Evolutionary conservation across 176 grass and related monocot genomes (phyloP).

Genomic region (Carex myosuroides): DNA sequence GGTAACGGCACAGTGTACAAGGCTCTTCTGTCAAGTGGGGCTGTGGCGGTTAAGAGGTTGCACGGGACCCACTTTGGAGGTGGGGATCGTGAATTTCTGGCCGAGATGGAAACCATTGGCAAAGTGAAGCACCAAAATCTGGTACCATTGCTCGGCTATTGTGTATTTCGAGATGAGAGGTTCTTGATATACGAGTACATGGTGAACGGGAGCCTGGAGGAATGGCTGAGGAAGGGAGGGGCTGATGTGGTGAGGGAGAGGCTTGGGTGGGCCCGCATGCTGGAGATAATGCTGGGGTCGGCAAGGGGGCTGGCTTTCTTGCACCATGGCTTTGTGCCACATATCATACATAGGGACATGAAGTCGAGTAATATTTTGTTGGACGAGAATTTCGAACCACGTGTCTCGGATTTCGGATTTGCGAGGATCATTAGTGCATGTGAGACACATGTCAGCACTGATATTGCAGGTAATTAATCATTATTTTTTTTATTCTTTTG

Average conservation of each 20-base stretch:
- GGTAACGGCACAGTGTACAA: slow-evolving; percentile 92
- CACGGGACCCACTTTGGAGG: slow-evolving; percentile 78
- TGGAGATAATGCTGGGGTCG: slow-evolving; percentile 84
- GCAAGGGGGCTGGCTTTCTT: slow-evolving; percentile 80
- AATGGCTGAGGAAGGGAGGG: slow-evolving; percentile 60
- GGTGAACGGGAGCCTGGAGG: slow-evolving; percentile 91
- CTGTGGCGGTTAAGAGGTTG: slow-evolving; percentile 82
- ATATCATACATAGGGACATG: slow-evolving; percentile 98
- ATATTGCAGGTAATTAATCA: slow-evolving; percentile 47
- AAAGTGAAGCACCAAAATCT: slow-evolving; percentile 94
- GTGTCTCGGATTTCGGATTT: slow-evolving; percentile 94
- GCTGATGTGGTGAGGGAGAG: slow-evolving; percentile 63
- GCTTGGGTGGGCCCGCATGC: slow-evolving; percentile 72
- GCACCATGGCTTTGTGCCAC: slow-evolving; percentile 90
- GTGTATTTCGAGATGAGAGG: slow-evolving; percentile 81
- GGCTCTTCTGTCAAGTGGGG: slow-evolving; percentile 54
- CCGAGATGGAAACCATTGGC: slow-evolving; percentile 97
- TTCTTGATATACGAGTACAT: slow-evolving; percentile 98
- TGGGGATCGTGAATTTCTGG: slow-evolving; percentile 68
- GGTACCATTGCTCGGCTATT: slow-evolving; percentile 89
- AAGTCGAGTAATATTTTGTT: slow-evolving; percentile 94
- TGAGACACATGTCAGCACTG: slow-evolving; percentile 94
- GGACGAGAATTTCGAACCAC: slow-evolving; percentile 70
- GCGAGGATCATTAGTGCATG: slow-evolving; percentile 96
- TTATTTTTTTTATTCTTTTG: neutral